Percentiles rank a stretch among this genome's conserved stretches.
phyloP scores from a whole-genome alignment of 148 eudicot genomes.

The Camellia lanceoleosa region DNA sequence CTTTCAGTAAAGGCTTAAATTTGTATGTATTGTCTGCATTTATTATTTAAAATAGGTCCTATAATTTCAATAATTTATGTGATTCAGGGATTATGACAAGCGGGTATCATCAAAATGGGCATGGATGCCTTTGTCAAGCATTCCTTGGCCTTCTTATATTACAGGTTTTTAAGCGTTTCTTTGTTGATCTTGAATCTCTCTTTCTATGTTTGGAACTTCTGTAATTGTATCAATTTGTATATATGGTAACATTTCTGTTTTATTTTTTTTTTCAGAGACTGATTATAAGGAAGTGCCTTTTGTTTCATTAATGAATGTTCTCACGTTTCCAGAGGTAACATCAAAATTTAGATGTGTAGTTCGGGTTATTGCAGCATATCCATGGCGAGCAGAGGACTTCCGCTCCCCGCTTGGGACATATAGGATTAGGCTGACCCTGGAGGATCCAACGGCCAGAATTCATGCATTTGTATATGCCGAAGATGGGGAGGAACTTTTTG shows the following conservation, averaged over 20 bases:
- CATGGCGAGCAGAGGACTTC: conserved; percentile 63
- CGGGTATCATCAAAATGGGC: conserved; percentile 49
- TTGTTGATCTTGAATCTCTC: neutral
- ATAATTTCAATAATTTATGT: conserved; percentile 1
- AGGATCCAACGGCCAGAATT: conserved; percentile 87
- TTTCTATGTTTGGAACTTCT: neutral
- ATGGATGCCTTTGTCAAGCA: conserved; percentile 72
- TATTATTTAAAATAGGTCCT: conserved; percentile 7
- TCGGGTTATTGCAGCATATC: conserved; percentile 65
- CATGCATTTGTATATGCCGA: conserved; percentile 71
- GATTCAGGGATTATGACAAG: conserved; percentile 47
- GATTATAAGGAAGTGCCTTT: conserved; percentile 55
- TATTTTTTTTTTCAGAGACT: conserved; percentile 46
- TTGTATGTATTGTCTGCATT: neutral
- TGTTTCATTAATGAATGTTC: conserved; percentile 65
- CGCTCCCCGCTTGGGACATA: conserved; percentile 49
- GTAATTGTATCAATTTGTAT: conserved; percentile 1
- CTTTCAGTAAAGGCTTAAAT: neutral
- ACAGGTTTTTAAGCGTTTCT: conserved; percentile 46
- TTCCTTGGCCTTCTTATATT: conserved; percentile 65
- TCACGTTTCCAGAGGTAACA: conserved; percentile 70
- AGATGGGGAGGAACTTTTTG: conserved; percentile 72
- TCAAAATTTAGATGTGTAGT: conserved; percentile 77
- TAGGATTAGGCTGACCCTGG: conserved; percentile 69
- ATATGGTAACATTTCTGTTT: neutral